Evolutionary conservation across 2,329 filamentous ascomycete species (phyloP).

Genomic region (Aspergillus vadensis): DNA sequence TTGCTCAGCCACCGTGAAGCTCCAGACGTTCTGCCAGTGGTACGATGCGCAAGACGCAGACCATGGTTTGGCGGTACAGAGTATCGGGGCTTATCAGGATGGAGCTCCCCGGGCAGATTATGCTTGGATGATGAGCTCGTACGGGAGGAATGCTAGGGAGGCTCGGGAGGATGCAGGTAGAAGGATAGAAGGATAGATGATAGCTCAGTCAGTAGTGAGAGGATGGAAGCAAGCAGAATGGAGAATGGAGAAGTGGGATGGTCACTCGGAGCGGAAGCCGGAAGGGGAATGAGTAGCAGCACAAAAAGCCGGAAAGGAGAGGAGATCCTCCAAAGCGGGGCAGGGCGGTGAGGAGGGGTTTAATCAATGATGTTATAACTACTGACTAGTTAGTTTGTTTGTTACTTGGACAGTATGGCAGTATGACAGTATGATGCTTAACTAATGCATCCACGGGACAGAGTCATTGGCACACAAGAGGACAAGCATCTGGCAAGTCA

Average conservation of each 20-base stretch:
- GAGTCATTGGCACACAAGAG: no score
- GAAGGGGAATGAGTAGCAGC: constrained; percentile 1
- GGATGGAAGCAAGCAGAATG: no score
- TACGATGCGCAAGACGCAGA: constrained; percentile 25
- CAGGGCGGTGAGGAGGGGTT: neutral
- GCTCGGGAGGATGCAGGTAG: neutral
- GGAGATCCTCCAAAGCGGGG: constrained; percentile 4
- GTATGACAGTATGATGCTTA: no score
- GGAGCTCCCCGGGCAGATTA: constrained; percentile 1
- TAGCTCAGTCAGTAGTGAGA: no score
- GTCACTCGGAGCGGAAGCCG: neutral
- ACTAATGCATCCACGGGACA: no score
- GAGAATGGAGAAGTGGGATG: no score
- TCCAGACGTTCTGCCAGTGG: constrained; percentile 28
- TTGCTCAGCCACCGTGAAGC: constrained; percentile 33
- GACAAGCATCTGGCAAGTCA: no score
- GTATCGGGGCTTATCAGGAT: neutral
- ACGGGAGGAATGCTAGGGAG: neutral
- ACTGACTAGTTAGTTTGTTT: no score
- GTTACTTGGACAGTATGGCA: no score
- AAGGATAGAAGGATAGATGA: no score
- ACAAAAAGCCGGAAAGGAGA: neutral
- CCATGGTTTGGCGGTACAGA: constrained; percentile 26
- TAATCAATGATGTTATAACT: neutral
- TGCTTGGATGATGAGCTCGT: neutral